Conservation (phyloP, 345 rosid genomes). For the Aegle marmelos region DNA sequence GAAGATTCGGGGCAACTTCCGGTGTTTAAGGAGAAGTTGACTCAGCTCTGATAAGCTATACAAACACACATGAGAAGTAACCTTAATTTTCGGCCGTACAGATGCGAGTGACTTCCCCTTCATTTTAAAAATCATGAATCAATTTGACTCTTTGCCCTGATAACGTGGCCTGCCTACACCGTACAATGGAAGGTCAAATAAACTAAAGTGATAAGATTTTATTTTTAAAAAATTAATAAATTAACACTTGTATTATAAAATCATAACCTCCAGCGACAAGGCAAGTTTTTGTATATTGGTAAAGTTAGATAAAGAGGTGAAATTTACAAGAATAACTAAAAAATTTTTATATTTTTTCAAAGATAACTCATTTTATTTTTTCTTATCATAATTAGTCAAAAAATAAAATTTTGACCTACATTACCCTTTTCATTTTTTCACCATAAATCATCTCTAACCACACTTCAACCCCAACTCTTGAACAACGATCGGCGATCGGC, state of each 20-base stretch:
- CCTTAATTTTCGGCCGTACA: conserved; percentile 4
- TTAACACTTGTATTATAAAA: not conserved
- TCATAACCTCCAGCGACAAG: not conserved
- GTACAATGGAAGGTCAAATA: not conserved
- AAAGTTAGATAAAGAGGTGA: not conserved
- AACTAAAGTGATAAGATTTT: not conserved
- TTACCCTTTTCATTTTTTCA: too few relatives aligned
- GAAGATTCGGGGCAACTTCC: conserved; percentile 1
- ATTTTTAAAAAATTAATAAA: not conserved
- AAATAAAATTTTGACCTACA: too few relatives aligned
- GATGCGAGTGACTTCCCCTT: not conserved
- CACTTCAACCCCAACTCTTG: too few relatives aligned
- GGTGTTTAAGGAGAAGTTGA: conserved; percentile 7
- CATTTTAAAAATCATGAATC: not conserved
- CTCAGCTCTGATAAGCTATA: not conserved
- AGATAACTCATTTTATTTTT: too few relatives aligned
- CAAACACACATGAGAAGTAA: not conserved
- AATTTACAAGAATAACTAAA: too few relatives aligned
- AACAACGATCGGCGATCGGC: too few relatives aligned
- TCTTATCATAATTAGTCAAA: too few relatives aligned
- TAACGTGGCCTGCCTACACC: not conserved
- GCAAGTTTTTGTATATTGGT: not conserved
- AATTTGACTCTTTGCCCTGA: not conserved
- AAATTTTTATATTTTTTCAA: too few relatives aligned
- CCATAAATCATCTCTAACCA: too few relatives aligned